A percentile compares a stretch with the other conserved stretches of the same genome.
Conservation (phyloP, 1,284 basidiomycete genomes). For the Sphaerobolus stellatus region DNA sequence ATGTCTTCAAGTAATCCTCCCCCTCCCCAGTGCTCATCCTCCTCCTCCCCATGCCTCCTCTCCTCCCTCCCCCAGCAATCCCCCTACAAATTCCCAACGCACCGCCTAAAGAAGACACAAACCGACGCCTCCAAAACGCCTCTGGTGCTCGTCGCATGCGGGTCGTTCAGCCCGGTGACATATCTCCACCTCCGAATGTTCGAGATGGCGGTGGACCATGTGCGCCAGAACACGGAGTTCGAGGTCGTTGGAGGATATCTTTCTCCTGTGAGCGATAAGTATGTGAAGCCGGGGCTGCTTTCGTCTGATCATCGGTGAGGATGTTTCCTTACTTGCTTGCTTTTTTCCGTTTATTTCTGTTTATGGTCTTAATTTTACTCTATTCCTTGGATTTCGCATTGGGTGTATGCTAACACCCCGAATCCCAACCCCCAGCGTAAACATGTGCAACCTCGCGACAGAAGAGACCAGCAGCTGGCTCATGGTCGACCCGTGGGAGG, state of each 20-base stretch:
- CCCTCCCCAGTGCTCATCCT: too few species aligned
- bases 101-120: conserved; percentile 58
- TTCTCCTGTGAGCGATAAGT: conserved; percentile 90
- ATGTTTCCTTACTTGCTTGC: neutral
- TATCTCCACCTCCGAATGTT: conserved; percentile 92
- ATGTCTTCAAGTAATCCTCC: too few species aligned
- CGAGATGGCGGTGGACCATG: conserved; percentile 96
- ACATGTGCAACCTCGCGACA: conserved; percentile 86
- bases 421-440: too few species aligned
- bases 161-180: conserved; percentile 80
- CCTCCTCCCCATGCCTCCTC: too few species aligned
- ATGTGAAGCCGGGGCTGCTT: conserved; percentile 87
- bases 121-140: conserved; percentile 67
- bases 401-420: too few species aligned
- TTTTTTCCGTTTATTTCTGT: neutral
- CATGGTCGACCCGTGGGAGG: conserved; percentile 98
- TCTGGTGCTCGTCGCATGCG: conserved; percentile 76
- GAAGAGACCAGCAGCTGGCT: conserved; percentile 77
- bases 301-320: conserved; percentile 77
- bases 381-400: too few species aligned
- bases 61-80: too few species aligned
- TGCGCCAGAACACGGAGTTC: conserved; percentile 88
- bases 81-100: conserved; percentile 60
- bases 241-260: conserved; percentile 94
- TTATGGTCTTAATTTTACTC: conserved; percentile 9